These are phyloP conservation scores for Oleoguttula mirabilis DNA, from an alignment of 495 filamentous ascomycete genomes.

Conservation along the genomic window DNA sequence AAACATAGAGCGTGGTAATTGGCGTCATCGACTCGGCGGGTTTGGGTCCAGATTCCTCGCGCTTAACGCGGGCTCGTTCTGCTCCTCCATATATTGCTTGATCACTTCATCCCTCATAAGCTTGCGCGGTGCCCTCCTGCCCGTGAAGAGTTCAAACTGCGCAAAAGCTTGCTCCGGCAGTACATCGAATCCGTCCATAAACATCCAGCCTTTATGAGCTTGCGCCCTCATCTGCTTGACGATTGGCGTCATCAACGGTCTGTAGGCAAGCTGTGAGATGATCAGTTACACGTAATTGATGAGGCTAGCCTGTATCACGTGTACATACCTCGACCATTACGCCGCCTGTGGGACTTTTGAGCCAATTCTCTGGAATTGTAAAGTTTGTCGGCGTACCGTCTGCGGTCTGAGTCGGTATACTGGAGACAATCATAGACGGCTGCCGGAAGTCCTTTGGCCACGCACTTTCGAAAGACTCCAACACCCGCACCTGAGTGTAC, in stretches of 20 bases:
- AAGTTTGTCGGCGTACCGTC: constrained; percentile 56
- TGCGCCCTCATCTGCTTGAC: constrained; percentile 53
- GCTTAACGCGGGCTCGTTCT: not conserved
- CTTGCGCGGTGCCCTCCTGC: constrained; percentile 61
- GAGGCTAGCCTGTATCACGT: too few relatives aligned
- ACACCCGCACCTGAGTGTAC: constrained; percentile 33
- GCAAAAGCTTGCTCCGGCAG: constrained; percentile 72
- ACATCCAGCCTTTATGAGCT: constrained; percentile 56
- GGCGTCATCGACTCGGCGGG: not conserved
- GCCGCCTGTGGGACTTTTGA: constrained; percentile 63
- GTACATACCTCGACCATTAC: constrained; percentile 58
- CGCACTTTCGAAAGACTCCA: constrained; percentile 43
- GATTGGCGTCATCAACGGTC: constrained; percentile 59
- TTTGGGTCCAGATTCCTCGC: constrained; percentile 2
- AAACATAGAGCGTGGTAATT: too few relatives aligned
- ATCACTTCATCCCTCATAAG: constrained; percentile 61
- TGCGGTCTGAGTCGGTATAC: constrained; percentile 58
- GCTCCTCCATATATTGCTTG: constrained; percentile 33
- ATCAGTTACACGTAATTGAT: too few relatives aligned
- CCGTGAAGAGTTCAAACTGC: constrained; percentile 73
- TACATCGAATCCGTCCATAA: constrained; percentile 70
- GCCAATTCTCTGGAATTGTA: constrained; percentile 61
- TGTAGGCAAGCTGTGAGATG: constrained; percentile 52
- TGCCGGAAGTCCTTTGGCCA: constrained; percentile 55
- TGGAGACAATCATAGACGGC: constrained; percentile 66